Percentiles rank a stretch among this genome's conserved stretches.
phyloP scores from a whole-genome alignment of 352 stramenopile genomes.

The Phytophthora nicotianae region DNA sequence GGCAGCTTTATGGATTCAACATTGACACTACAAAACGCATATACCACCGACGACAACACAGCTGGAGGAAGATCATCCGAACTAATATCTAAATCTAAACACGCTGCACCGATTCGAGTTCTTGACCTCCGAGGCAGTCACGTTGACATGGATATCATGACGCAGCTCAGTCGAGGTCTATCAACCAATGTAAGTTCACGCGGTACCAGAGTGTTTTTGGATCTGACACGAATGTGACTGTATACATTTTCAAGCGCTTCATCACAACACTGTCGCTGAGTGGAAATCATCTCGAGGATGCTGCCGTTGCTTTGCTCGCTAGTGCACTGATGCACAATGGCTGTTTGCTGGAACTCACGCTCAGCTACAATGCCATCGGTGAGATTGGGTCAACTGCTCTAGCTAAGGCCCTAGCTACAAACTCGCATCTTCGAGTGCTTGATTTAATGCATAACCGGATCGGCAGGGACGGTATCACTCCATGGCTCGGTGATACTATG shows the following conservation, averaged over 20 bases:
- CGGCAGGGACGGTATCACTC: conserved; percentile 51
- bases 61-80: conserved; percentile 15
- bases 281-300: conserved; percentile 71
- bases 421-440: conserved; percentile 46
- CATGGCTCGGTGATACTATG: conserved; percentile 70
- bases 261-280: conserved; percentile 61
- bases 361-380: conserved; percentile 77
- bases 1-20: conserved; percentile 36
- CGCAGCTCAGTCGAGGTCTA: conserved; percentile 47
- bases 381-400: conserved; percentile 58
- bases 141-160: conserved; percentile 48
- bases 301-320: conserved; percentile 52
- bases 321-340: conserved; percentile 60
- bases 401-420: conserved; percentile 51
- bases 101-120: conserved; percentile 15
- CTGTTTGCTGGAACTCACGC: conserved; percentile 54
- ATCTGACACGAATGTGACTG: conserved; percentile 1
- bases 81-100: neutral
- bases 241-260: conserved; percentile 43
- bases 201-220: neutral
- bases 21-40: conserved; percentile 12
- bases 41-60: conserved; percentile 7
- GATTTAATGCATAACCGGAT: conserved; percentile 80
- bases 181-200: conserved; percentile 52
- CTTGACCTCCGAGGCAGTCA: conserved; percentile 66